Evolutionary conservation across 306 rosid genomes (phyloP).

Genomic region (Cucurbita argyrosperma): DNA sequence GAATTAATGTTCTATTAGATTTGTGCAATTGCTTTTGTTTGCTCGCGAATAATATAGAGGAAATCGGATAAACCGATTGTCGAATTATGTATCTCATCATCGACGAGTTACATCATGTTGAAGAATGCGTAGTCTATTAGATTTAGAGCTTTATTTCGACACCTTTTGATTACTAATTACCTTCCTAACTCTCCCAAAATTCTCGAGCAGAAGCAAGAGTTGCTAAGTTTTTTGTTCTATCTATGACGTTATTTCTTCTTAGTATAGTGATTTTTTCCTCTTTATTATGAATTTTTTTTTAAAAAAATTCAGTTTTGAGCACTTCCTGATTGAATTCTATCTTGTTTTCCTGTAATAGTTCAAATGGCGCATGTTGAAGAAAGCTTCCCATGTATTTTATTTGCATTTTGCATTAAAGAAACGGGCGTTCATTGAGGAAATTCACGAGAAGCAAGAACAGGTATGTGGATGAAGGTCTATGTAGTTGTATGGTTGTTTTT

Average conservation of each 20-base stretch:
- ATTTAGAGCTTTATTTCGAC: neutral
- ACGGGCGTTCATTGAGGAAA: constrained; percentile 80
- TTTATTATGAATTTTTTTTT: neutral
- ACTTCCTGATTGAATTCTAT: constrained; percentile 15
- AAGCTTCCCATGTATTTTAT: constrained; percentile 80
- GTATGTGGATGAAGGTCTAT: constrained; percentile 18
- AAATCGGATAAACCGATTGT: neutral
- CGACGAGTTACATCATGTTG: neutral
- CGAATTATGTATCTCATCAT: neutral
- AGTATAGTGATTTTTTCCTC: neutral
- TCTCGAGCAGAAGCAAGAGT: neutral
- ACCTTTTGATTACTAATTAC: neutral
- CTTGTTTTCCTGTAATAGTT: constrained; percentile 39
- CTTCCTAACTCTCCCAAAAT: neutral
- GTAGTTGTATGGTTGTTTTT: neutral
- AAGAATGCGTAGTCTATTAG: neutral
- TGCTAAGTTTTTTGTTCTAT: neutral
- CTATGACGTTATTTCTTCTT: neutral
- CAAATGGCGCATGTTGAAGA: constrained; percentile 93
- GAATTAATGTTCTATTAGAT: neutral
- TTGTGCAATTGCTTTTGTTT: neutral
- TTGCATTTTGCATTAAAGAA: constrained; percentile 89
- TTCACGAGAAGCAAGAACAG: constrained; percentile 97
- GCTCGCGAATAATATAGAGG: neutral
- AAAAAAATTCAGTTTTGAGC: neutral